Conservation (phyloP, 2,329 filamentous ascomycete genomes). For the Hymenoscyphus scutula region DNA sequence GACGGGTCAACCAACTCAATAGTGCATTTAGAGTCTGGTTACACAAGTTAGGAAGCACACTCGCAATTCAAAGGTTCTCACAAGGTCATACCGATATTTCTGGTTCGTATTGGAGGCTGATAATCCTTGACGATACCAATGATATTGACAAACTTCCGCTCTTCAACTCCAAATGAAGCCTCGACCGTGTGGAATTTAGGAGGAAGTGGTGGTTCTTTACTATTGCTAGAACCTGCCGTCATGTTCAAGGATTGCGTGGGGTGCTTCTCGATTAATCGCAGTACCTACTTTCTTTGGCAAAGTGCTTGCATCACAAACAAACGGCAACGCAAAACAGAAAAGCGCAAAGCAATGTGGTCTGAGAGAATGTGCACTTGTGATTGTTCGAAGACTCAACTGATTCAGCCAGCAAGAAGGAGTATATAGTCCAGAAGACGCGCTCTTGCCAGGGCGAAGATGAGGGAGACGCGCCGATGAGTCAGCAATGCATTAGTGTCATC, state of each 20-base stretch:
- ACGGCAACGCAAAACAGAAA: no score
- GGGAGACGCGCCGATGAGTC: background rate
- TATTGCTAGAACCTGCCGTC: background rate
- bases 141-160: slow-evolving; percentile 49
- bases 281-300: background rate
- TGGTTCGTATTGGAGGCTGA: slow-evolving; percentile 50
- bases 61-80: background rate
- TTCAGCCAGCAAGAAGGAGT: background rate
- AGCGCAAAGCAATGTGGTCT: no score
- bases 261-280: background rate
- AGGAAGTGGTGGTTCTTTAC: slow-evolving; percentile 34
- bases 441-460: background rate
- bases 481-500: background rate
- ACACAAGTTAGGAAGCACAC: background rate
- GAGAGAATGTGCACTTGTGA: no score
- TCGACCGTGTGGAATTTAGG: slow-evolving; percentile 44
- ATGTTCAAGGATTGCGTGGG: background rate
- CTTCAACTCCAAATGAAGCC: slow-evolving; percentile 16
- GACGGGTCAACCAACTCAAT: slow-evolving; percentile 61
- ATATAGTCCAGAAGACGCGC: background rate
- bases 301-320: no score
- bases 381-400: background rate
- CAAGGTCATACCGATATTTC: slow-evolving; percentile 25
- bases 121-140: slow-evolving; percentile 71
- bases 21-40: slow-evolving; percentile 58